A percentile compares a stretch with the other conserved stretches of the same genome.
phyloP scores from a whole-genome alignment of 2,329 filamentous ascomycete species.

The Fusarium buxicola region DNA sequence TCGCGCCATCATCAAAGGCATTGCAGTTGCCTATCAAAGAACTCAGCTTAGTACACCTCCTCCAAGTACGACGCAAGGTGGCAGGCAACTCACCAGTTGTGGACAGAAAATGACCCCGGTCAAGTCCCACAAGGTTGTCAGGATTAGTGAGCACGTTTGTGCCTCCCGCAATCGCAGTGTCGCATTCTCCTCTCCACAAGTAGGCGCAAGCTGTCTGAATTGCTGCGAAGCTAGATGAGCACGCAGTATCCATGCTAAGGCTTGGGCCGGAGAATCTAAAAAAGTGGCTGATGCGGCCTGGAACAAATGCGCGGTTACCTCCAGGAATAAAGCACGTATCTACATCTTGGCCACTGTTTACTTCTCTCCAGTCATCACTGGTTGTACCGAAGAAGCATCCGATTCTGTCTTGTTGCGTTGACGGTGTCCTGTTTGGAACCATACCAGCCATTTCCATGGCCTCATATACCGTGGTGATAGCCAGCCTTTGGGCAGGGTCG shows the following conservation, averaged over 20 bases:
- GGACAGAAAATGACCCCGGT: constrained; percentile 74
- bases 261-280: constrained; percentile 80
- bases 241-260: constrained; percentile 78
- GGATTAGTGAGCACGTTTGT: constrained; percentile 74
- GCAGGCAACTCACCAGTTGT: constrained; percentile 37
- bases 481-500: constrained; percentile 81
- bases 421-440: constrained; percentile 74
- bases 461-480: constrained; percentile 81
- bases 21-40: constrained; percentile 70
- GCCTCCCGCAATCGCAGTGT: constrained; percentile 74
- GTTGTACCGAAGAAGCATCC: constrained; percentile 82
- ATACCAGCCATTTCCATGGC: constrained; percentile 82
- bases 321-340: constrained; percentile 66
- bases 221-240: constrained; percentile 77
- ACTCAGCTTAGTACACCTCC: constrained; percentile 71
- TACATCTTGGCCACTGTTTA: constrained; percentile 78
- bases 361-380: constrained; percentile 81
- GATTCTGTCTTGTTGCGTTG: constrained; percentile 69
- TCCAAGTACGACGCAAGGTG: background rate
- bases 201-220: constrained; percentile 71
- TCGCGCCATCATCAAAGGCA: constrained; percentile 81
- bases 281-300: constrained; percentile 65
- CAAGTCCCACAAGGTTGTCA: constrained; percentile 73
- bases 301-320: constrained; percentile 40
- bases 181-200: constrained; percentile 72